These are phyloP conservation scores for Plantago elongata DNA, from an alignment of 257 asterid genomes.

Conservation along the genomic window DNA sequence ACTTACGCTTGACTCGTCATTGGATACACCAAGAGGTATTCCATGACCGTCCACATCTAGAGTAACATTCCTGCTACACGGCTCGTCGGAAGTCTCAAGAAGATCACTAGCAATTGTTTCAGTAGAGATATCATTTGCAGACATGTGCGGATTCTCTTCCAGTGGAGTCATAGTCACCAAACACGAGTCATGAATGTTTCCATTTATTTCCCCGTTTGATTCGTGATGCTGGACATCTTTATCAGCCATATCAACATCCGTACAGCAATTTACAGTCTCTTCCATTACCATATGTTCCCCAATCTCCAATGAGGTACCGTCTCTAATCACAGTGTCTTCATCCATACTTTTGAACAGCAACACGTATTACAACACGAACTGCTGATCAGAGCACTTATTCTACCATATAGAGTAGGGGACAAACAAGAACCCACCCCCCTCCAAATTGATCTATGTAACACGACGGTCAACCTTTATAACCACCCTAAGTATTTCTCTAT, in stretches of 20 bases:
- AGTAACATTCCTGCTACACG: constrained; percentile 9
- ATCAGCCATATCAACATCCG: constrained; percentile 15
- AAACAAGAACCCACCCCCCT: neutral
- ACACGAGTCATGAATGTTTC: constrained; percentile 12
- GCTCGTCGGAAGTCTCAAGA: constrained; percentile 17
- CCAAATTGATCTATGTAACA: constrained; percentile 10
- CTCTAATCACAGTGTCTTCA: constrained; percentile 24
- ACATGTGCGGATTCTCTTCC: neutral
- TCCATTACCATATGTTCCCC: constrained; percentile 25
- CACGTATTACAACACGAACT: constrained; percentile 19
- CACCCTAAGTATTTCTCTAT: constrained; percentile 17
- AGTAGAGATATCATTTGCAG: constrained; percentile 5
- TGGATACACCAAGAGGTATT: constrained; percentile 1
- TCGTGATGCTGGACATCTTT: constrained; percentile 12
- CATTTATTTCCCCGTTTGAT: constrained; percentile 18
- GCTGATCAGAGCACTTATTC: constrained; percentile 14
- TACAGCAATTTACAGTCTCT: constrained; percentile 21
- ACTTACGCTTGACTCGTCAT: neutral
- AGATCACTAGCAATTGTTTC: constrained; percentile 15
- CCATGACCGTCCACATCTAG: constrained; percentile 1
- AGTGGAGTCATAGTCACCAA: neutral
- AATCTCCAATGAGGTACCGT: constrained; percentile 24
- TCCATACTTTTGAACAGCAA: constrained; percentile 22
- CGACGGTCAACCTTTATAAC: constrained; percentile 9
- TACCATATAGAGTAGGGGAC: neutral